Evolutionary conservation across 139 green algal species (phyloP).

Genomic region (Pleodorina starrii): DNA sequence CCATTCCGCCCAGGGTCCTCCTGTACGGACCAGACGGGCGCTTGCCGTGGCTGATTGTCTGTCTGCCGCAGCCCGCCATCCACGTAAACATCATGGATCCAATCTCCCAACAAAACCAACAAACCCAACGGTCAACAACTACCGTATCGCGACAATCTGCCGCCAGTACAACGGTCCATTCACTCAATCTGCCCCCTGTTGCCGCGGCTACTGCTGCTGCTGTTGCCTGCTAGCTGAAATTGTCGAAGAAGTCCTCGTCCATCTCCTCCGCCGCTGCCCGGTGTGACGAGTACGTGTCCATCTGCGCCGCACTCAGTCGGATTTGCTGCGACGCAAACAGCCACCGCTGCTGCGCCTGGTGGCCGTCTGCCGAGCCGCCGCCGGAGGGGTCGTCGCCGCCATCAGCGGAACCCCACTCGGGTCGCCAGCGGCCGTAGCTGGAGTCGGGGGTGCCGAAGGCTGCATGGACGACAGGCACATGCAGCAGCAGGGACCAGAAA

Average conservation of each 20-base stretch:
- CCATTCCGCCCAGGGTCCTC: too few species aligned
- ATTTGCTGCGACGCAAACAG: conserved; percentile 78
- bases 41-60: too few species aligned
- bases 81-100: too few species aligned
- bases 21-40: too few species aligned
- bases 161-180: too few species aligned
- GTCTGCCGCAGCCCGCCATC: too few species aligned
- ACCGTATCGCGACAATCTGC: too few species aligned
- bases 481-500: too few species aligned
- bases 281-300: conserved; percentile 70
- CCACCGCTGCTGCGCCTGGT: conserved; percentile 43
- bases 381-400: not conserved
- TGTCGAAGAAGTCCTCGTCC: conserved; percentile 76
- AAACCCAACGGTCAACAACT: too few species aligned
- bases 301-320: conserved; percentile 71
- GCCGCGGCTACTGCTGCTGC: not conserved
- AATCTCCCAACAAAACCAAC: too few species aligned
- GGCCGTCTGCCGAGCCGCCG: not conserved
- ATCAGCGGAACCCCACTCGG: not conserved
- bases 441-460: conserved; percentile 15
- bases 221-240: conserved; percentile 40
- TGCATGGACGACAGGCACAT: too few species aligned
- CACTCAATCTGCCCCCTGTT: too few species aligned
- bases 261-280: conserved; percentile 59
- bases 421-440: conserved; percentile 43